Base-by-base conservation (phyloP, 768 basidiomycete species). In the Kwoniella europaea region DNA sequence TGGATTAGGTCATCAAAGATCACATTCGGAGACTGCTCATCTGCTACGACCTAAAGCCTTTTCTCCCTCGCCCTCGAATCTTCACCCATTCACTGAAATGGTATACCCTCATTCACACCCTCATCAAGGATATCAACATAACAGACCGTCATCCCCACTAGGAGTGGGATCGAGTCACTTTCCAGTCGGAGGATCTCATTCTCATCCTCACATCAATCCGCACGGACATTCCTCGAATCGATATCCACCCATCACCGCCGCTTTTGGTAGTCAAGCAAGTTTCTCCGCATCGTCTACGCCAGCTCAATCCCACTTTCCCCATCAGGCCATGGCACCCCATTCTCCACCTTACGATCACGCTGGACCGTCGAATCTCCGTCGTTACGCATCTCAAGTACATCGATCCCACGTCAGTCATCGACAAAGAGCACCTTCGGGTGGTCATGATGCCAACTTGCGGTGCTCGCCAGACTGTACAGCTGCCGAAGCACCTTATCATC, bases 381-480 rank as follows among this genome's bases (percentile, higher is more conserved):
- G 57, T 4, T 58, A 50, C 41, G 66, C 57, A 3, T 60, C 56
- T 54, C 57, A 52, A 58, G 56, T 27, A 4, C 57, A 58, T 22
- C 57, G 66, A 35, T 60, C 66, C 0, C 50, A 65, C 35, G 18
- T 13, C 43, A 67, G 42, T 60, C 20, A 41, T 24, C 24, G 65
- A 24, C 65, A 67, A n/a, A n/a, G 65, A 24, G 43, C 50, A 24
- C 10, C 67, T 46, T 68, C 67, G 3, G 67, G 67, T 12, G 52
- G 64, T 7, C 66, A 72, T 29, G 65, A 55, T 35, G 18, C 35
- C 24, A 27, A 68, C 56, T n/a, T 68, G 7, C 72, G 72, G 4
- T 76, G 75, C 35, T 68, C 70, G 18, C 72, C 75, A 6, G 67
- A 71, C 29, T 76, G 75, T 54, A 54, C 46, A 10, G 75, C 75